A percentile compares a stretch with the other conserved stretches of the same genome.
phyloP scores from a whole-genome alignment of 2,329 filamentous ascomycete genomes.

The Cyphellophora europaea region DNA sequence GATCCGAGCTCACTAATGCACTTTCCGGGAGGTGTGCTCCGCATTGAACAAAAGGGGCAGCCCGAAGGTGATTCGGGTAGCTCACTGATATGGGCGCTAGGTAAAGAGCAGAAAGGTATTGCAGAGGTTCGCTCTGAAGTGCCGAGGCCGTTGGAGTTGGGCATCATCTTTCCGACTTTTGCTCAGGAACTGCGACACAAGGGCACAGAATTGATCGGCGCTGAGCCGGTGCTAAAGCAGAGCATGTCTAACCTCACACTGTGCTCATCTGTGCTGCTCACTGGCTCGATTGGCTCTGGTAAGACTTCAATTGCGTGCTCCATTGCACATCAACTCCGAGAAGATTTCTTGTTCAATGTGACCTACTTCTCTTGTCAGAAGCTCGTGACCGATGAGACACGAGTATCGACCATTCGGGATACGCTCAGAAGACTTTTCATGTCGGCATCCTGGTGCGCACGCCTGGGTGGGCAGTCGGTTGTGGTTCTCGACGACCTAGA shows the following conservation, averaged over 20 bases:
- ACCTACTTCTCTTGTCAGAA: conserved; percentile 81
- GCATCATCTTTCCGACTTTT: conserved; percentile 28
- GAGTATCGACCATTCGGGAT: conserved; percentile 85
- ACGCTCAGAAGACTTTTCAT: conserved; percentile 77
- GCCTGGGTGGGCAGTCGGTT: conserved; percentile 71
- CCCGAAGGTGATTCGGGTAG: conserved; percentile 24
- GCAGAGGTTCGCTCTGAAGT: conserved; percentile 71
- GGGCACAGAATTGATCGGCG: conserved; percentile 65
- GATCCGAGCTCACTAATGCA: conserved; percentile 45
- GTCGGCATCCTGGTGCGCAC: conserved; percentile 80
- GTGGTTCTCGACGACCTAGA: conserved; percentile 91
- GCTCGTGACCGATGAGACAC: conserved; percentile 81
- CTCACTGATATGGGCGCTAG: conserved; percentile 57
- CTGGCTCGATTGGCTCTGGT: conserved; percentile 79
- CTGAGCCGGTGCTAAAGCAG: conserved; percentile 65
- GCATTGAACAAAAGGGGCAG: conserved; percentile 44
- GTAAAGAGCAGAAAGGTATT: conserved; percentile 62
- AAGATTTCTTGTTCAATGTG: conserved; percentile 67
- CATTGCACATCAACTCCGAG: conserved; percentile 63
- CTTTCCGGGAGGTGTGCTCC: conserved; percentile 78
- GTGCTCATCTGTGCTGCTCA: conserved; percentile 80
- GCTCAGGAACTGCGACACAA: conserved; percentile 48
- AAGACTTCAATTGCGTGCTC: conserved; percentile 75
- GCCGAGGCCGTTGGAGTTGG: conserved; percentile 49
- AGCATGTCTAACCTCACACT: conserved; percentile 69